Percentiles rank a stretch among this genome's conserved stretches.
Evolutionary conservation across 208 protist genomes (phyloP).

Genomic region (Acanthamoeba lenticulata): DNA sequence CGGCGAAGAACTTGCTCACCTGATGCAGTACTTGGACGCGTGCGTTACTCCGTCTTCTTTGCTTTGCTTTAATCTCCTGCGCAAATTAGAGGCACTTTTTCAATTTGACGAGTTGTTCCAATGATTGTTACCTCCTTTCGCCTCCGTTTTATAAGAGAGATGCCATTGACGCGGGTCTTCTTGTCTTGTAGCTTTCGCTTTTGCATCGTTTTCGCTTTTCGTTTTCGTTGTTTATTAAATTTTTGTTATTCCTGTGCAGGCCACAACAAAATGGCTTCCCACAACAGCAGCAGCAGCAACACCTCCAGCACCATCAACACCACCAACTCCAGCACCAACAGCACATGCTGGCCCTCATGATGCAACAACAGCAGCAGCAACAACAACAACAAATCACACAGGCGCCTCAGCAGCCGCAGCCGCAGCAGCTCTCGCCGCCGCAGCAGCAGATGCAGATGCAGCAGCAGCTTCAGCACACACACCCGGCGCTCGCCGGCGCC

Average conservation of each 20-base stretch:
- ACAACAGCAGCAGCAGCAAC: neutral
- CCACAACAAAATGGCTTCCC: neutral
- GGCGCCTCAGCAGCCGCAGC: neutral
- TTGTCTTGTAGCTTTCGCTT: neutral
- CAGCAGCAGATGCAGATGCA: neutral
- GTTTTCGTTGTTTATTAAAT: neutral
- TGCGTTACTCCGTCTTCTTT: neutral
- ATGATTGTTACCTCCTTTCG: neutral
- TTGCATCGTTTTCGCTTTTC: neutral
- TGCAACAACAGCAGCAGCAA: neutral
- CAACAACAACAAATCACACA: neutral
- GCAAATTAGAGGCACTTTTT: neutral
- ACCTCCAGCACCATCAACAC: neutral
- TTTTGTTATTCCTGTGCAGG: neutral
- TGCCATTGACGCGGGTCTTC: neutral
- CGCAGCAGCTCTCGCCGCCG: neutral
- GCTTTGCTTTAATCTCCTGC: neutral
- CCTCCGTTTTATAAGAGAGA: neutral
- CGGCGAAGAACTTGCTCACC: constrained; percentile 18
- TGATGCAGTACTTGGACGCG: constrained; percentile 59
- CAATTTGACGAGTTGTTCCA: neutral
- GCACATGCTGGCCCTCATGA: neutral
- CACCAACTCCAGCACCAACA: neutral
- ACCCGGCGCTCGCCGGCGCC: neutral
- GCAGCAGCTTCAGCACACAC: neutral